Evolutionary conservation across 257 asterid genomes (phyloP), one percentile per base, ranked within the genome.

Genomic region (Dorcoceras hygrometricum): DNA sequence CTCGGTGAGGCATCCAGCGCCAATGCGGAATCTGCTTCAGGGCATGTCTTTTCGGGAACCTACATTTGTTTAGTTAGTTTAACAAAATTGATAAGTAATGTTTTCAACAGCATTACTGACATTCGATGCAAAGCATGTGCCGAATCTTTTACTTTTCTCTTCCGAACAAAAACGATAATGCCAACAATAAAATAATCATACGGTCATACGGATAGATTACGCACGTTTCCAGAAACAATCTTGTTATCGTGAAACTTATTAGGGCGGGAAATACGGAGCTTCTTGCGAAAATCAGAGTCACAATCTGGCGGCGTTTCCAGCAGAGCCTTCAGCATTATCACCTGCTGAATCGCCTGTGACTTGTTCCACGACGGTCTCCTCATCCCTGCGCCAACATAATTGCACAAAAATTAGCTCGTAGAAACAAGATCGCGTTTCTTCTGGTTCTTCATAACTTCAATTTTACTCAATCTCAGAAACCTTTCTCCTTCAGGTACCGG

Each of bases 271-370:
- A 81, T 53, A 73, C 76, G 72, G 39, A 81, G 87, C 79, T 75
- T 79, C 78, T 76, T 86, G 65, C 75, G 72, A 55, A 66, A 70
- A 54, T 79, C 79, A 25, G 90, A 71, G 32, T 78, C 88, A 6
- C 85, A 73, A 69, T 84, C 91, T 69, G 89, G 81, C 51, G 92
- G 57, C 68, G 92, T 51, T 73, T 90, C 99, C 3, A 88, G 89
- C 64, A 94, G 96, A 75, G 76, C 77, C 81, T 94, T 94, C 63
- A 94, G 89, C 74, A 89, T 90, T 67, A 90, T 87, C 43, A 94
- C 97, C 72, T 94, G 99, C 85, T 94, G 97, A 86, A 94, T 90
- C 82, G 99, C 99, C 82, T 94, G 99, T 23, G 97, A 94, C 81
- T 94, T 94, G 86, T 94, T 94, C 99, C 97, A 94, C 43, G 99